These are phyloP conservation scores for Leishmania aethiopica DNA, from an alignment of 208 protist genomes.

Conservation along the genomic window DNA sequence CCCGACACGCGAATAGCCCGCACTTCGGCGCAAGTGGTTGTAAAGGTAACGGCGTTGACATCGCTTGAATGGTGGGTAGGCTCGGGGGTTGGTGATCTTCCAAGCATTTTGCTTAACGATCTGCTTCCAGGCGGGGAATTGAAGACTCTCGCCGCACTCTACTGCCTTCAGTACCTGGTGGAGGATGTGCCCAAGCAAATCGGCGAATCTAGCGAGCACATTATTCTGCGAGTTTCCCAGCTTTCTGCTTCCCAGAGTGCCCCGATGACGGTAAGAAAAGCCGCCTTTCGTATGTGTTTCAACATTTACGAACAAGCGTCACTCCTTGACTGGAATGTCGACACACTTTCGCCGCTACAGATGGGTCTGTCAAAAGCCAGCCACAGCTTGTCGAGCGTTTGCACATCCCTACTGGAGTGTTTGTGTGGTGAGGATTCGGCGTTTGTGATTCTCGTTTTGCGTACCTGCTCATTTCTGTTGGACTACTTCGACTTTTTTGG, in stretches of 20 bases:
- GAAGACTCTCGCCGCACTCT: constrained; percentile 76
- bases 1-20: constrained; percentile 64
- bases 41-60: constrained; percentile 78
- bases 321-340: constrained; percentile 86
- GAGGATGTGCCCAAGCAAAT: constrained; percentile 86
- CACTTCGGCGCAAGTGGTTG: constrained; percentile 83
- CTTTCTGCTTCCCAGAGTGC: constrained; percentile 35
- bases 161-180: constrained; percentile 88
- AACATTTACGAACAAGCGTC: constrained; percentile 86
- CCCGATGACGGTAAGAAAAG: constrained; percentile 57
- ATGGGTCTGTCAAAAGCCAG: constrained; percentile 68
- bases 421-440: constrained; percentile 53
- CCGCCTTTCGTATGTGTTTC: constrained; percentile 88
- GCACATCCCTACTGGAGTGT: constrained; percentile 64
- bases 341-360: constrained; percentile 75
- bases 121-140: constrained; percentile 61
- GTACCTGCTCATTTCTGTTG: constrained; percentile 73
- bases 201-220: constrained; percentile 66
- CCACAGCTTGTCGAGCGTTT: constrained; percentile 56
- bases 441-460: constrained; percentile 65
- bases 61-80: constrained; percentile 83
- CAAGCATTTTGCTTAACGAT: constrained; percentile 66
- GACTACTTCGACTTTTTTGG: constrained; percentile 88
- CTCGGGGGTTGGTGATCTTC: constrained; percentile 60
- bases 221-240: constrained; percentile 63